Evolutionary conservation across 163 green algal species (phyloP), one percentile per base, ranked within the genome.

Genomic region (Coccomyxa subellipsoidea): DNA sequence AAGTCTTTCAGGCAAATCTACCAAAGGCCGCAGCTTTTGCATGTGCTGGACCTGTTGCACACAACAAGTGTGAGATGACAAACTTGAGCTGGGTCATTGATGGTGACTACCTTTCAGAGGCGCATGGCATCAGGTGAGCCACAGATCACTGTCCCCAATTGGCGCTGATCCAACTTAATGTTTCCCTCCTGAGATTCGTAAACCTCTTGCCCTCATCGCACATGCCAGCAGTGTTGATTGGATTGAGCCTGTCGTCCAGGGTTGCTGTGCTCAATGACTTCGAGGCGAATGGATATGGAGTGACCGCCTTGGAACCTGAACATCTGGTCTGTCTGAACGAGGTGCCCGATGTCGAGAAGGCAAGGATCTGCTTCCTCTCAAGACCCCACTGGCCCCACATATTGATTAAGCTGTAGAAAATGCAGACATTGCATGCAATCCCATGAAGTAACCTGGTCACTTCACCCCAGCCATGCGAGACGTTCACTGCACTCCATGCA

Each of bases 201-300:
- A n/a, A n/a, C n/a, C n/a, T n/a, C n/a, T n/a, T n/a, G n/a, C n/a
- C n/a, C n/a, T n/a, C n/a, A n/a, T n/a, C n/a, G 27, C 4, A 34
- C 1, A 34, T 73, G 21, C 4, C 66, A 59, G 47, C 0, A 27
- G 66, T 27, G 8, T 8, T 34, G 8, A 73, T 12, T 73, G 7
- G 18, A 18, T 36, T 9, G 21, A 0, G 2, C 32, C 1, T 35
- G 21, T 38, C 40, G 31, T 38, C 8, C 70, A 93, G 89, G 59
- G 87, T 93, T 34, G 84, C 84, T 0, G 89, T 98, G 53, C 86
- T 98, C 29, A 98, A 98, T 85, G 95, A 98, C 86, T 98, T 98
- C 86, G 94, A 97, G 84, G 96, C 96, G 7, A 90, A 97, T 27
- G 96, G 96, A 0, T 99, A 99, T 76, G 96, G 95, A 47, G 93